Evolutionary conservation across 176 grass and related monocot genomes (phyloP).

Genomic region (Chloris gayana): DNA sequence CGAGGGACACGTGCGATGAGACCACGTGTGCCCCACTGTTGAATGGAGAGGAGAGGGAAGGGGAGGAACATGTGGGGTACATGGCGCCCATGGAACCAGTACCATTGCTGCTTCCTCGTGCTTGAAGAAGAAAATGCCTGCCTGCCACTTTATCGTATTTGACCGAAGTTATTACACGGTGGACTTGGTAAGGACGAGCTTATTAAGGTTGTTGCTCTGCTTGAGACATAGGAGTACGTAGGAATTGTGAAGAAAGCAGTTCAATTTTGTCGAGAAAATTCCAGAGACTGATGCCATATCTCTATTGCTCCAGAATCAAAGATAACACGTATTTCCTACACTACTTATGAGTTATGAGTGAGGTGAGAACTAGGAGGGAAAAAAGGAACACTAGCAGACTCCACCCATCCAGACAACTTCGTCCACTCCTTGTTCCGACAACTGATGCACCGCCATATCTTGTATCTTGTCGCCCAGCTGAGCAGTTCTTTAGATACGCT

Average conservation of each 20-base stretch:
- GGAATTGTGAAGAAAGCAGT: not conserved
- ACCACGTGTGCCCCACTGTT: not conserved
- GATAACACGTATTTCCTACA: no score
- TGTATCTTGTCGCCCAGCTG: not conserved
- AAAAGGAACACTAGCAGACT: no score
- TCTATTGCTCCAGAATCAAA: not conserved
- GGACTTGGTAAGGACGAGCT: not conserved
- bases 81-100: constrained; percentile 4
- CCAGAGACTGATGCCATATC: not conserved
- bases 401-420: not conserved
- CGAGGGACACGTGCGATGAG: not conserved
- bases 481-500: not conserved
- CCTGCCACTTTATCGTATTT: not conserved
- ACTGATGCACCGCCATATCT: not conserved
- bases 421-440: constrained; percentile 4
- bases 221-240: not conserved
- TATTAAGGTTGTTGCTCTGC: not conserved
- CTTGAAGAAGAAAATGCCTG: not conserved
- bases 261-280: not conserved
- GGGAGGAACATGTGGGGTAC: not conserved
- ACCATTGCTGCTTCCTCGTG: not conserved
- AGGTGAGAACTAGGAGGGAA: not conserved
- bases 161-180: not conserved
- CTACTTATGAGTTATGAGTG: no score
- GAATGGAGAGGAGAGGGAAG: not conserved